These are phyloP conservation scores for Ceratocystis destructans DNA, from an alignment of 2,329 filamentous ascomycete genomes.

Conservation along the genomic window DNA sequence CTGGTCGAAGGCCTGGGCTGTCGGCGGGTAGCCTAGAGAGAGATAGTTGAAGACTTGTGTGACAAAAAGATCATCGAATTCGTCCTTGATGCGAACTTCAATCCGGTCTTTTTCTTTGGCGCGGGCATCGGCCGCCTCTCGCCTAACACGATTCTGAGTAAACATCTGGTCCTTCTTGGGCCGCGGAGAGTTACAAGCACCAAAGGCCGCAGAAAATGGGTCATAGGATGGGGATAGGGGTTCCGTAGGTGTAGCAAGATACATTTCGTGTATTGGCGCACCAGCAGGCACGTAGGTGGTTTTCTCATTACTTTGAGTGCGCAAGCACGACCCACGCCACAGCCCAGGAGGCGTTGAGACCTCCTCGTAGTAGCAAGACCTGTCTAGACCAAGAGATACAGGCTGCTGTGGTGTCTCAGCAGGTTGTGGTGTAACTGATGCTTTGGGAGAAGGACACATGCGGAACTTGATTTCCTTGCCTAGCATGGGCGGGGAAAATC, in stretches of 20 bases:
- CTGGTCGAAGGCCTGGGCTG: constrained; percentile 68
- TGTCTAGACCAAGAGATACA: not conserved
- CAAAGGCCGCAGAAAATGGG: constrained; percentile 31
- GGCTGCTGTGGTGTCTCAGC: not conserved
- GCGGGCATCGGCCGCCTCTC: constrained; percentile 5
- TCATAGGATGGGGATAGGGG: constrained; percentile 24
- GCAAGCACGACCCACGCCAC: constrained; percentile 61
- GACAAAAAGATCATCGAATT: constrained; percentile 74
- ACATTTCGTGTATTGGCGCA: constrained; percentile 10
- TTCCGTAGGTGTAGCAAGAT: constrained; percentile 16
- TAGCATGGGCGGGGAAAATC: constrained; percentile 70
- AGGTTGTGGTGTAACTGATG: constrained; percentile 34
- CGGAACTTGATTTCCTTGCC: constrained; percentile 70
- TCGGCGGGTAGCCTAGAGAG: constrained; percentile 77
- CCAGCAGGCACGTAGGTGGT: constrained; percentile 15
- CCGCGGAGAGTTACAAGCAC: not conserved
- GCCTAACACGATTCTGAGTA: not conserved
- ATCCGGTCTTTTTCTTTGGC: constrained; percentile 34
- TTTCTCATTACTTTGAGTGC: constrained; percentile 1
- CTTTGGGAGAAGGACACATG: constrained; percentile 67
- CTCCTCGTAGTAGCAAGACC: not conserved
- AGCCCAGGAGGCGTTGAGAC: constrained; percentile 35
- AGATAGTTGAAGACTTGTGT: constrained; percentile 97
- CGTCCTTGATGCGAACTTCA: constrained; percentile 41
- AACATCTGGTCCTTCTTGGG: constrained; percentile 9